These are phyloP conservation scores for Paramecium sonneborni DNA, from an alignment of 73 alveolate genomes.

Conservation along the genomic window DNA sequence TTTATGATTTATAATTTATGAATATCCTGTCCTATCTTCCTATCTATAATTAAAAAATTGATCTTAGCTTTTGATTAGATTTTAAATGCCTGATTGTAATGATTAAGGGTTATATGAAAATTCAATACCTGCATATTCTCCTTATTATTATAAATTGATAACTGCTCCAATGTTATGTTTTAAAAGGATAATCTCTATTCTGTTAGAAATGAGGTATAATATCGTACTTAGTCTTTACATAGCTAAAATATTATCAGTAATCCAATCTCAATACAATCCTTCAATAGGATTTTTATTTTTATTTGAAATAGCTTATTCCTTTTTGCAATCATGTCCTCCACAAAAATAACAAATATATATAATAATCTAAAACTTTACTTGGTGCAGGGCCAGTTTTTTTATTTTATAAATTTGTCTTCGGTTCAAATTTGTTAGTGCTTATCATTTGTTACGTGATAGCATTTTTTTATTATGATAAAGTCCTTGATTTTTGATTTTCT, in stretches of 20 bases:
- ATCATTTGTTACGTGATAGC: too few relatives aligned
- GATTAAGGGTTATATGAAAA: slow-evolving; percentile 72
- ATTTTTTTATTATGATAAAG: too few relatives aligned
- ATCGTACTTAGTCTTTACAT: slow-evolving; percentile 71
- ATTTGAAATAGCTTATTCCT: slow-evolving; percentile 59
- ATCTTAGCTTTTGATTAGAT: slow-evolving; percentile 43
- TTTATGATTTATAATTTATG: too few relatives aligned
- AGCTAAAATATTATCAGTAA: slow-evolving; percentile 71
- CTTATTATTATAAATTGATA: slow-evolving; percentile 71
- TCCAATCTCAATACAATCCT: slow-evolving; percentile 78
- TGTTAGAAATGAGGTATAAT: slow-evolving; percentile 60
- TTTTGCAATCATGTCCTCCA: slow-evolving; percentile 59
- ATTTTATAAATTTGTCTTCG: too few relatives aligned
- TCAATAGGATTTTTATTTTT: slow-evolving; percentile 68
- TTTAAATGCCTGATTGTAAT: slow-evolving; percentile 35
- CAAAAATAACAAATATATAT: not conserved
- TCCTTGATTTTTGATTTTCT: not conserved
- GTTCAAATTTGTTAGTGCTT: too few relatives aligned
- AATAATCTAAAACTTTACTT: not conserved
- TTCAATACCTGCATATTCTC: slow-evolving; percentile 74
- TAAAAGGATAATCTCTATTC: too few relatives aligned
- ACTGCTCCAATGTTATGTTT: slow-evolving; percentile 57
- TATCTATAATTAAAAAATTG: slow-evolving; percentile 67
- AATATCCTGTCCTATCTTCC: slow-evolving; percentile 73
- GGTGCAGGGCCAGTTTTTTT: not conserved